Conservation (phyloP, 2,329 filamentous ascomycete species). For the Chaetoscypha palmicola region DNA sequence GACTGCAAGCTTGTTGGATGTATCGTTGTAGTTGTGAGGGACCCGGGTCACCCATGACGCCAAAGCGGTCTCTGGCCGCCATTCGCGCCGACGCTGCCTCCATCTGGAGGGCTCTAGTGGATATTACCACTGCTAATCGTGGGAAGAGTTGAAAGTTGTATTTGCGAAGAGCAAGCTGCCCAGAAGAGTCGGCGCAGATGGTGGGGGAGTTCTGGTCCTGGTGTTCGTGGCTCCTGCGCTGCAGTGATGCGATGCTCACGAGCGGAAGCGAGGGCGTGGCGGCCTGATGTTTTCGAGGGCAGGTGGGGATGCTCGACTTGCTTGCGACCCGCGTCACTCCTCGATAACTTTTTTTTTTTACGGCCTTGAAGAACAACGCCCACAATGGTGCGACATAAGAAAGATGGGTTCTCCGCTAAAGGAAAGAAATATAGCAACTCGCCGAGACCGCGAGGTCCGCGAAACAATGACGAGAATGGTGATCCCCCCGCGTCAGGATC, state of each 20-base stretch:
- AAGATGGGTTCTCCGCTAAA: constrained; percentile 61
- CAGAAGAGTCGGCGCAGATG: constrained; percentile 12
- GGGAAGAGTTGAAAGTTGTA: constrained; percentile 5
- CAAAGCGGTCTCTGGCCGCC: constrained; percentile 90
- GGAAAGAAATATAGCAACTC: constrained; percentile 63
- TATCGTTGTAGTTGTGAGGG: constrained; percentile 88
- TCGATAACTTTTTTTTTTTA: background rate
- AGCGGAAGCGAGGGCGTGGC: constrained; percentile 1
- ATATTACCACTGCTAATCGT: constrained; percentile 16
- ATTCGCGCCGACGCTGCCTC: constrained; percentile 94
- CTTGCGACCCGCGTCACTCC: background rate
- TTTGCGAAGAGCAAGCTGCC: constrained; percentile 13
- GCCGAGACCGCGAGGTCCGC: constrained; percentile 48
- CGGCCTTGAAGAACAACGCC: constrained; percentile 1
- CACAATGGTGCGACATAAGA: constrained; percentile 90
- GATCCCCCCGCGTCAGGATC: constrained; percentile 30
- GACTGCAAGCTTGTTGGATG: constrained; percentile 92
- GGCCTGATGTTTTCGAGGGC: background rate
- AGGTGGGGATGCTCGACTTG: background rate
- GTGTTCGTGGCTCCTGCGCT: background rate
- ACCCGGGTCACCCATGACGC: constrained; percentile 68
- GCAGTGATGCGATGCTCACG: too few species aligned
- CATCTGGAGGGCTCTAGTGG: constrained; percentile 45
- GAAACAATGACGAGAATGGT: constrained; percentile 36
- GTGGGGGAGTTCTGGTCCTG: constrained; percentile 3